phyloP scores from a whole-genome alignment of 2,329 filamentous ascomycete species.

The Aureobasidium musti region DNA sequence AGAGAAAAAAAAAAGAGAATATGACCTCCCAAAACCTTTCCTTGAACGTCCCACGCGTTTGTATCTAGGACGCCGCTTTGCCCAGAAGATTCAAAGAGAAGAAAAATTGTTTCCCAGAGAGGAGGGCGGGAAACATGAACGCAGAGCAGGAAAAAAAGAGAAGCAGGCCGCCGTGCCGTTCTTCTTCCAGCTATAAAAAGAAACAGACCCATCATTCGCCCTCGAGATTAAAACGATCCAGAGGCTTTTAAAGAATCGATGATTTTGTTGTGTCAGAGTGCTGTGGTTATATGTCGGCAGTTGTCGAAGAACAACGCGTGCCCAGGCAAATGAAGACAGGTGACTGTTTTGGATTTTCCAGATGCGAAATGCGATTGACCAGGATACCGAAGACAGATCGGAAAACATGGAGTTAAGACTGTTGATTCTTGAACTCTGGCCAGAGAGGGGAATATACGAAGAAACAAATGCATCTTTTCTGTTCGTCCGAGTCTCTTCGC shows the following conservation, averaged over 20 bases:
- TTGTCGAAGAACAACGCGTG: background rate
- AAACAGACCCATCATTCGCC: constrained; percentile 4
- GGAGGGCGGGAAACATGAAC: background rate
- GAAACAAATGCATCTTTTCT: constrained; percentile 12
- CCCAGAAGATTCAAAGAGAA: constrained; percentile 19
- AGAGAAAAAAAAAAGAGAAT: constrained; percentile 21
- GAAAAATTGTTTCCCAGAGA: constrained; percentile 22
- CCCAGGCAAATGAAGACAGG: constrained; percentile 8
- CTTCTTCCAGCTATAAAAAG: constrained; percentile 15
- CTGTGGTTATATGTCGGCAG: constrained; percentile 12
- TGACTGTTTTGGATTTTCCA: constrained; percentile 10
- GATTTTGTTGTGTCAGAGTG: background rate
- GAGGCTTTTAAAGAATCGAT: background rate
- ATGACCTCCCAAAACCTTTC: constrained; percentile 1
- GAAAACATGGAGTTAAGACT: constrained; percentile 14
- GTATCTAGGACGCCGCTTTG: constrained; percentile 28
- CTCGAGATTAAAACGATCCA: constrained; percentile 19
- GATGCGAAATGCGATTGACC: constrained; percentile 7
- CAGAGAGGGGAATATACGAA: background rate
- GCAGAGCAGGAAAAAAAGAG: constrained; percentile 14
- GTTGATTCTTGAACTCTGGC: constrained; percentile 20
- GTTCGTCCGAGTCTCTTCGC: background rate
- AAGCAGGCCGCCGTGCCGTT: constrained; percentile 23
- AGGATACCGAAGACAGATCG: constrained; percentile 1
- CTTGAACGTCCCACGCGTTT: background rate